Base-by-base conservation (phyloP, 805 yeast species). In the Naumovozyma dairenensis region DNA sequence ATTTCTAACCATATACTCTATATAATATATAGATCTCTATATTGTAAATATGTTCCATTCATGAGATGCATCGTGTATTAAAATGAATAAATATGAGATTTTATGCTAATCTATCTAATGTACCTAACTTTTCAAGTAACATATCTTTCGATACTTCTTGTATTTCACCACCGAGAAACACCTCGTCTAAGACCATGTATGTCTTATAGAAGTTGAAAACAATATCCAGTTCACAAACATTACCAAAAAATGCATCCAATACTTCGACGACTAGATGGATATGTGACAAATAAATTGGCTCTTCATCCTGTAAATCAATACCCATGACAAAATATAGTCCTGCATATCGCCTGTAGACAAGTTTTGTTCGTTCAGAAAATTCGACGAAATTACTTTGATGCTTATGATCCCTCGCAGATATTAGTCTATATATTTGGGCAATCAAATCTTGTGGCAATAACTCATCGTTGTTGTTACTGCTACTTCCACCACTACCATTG, bases 211-310 rank as follows among this genome's bases (percentile, higher is more conserved):
- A 89, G 58, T 86, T 85, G 65, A 87, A 92, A 15, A 92, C 93
- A 36, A 92, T 68, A 55, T 89, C 97, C 45, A 89, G 67, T 59
- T 89, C 96, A 60, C 96, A 87, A 6, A 89, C 97, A 49, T 78
- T 85, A 43, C 85, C 80, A 49, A 89, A 89, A 54, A 78, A 84
- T 9, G 77, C 67, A 55, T 89, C 97, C 35, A 89, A 62, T 6
- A 85, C 74, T 59, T 92, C 96, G 14, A 89, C 96, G 41, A 89
- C 73, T 34, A 87, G 63, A 52, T 89, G 97, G 25, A 89, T 75
- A 18, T 82, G 75, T 40, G 92, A 94, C 33, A 92, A 62, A 48
- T 80, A 82, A 34, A 77, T 72, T 38, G 92, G 69, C 51, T 86
- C 96, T 49, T 82, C 84, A 51, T 86, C 96, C 8, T 62, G 59